These are phyloP conservation scores for Solanum pinnatisectum DNA, from an alignment of 257 asterid genomes.

Conservation along the genomic window DNA sequence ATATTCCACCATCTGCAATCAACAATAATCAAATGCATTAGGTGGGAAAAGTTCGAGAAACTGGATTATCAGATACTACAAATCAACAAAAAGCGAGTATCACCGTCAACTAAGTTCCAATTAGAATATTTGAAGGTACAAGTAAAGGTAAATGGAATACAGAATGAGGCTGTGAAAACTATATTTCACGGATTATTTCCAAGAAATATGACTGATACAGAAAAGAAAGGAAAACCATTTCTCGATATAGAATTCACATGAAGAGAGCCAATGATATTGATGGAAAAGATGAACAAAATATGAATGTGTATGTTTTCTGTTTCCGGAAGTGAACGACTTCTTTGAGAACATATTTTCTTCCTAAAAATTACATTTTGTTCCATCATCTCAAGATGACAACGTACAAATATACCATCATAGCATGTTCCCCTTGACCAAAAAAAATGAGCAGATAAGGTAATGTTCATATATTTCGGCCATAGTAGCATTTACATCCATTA, in stretches of 20 bases:
- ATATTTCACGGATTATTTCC: not conserved
- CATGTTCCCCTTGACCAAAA: not conserved
- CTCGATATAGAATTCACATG: not conserved
- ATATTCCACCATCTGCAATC: constrained; percentile 77
- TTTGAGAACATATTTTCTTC: not conserved
- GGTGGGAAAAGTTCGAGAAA: not conserved
- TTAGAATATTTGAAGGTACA: not conserved
- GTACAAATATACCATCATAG: not conserved
- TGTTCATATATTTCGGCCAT: not conserved
- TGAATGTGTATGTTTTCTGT: not conserved
- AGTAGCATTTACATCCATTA: not conserved
- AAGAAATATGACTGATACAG: not conserved
- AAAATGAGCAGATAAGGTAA: not conserved
- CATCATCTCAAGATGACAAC: not conserved
- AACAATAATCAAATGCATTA: not conserved
- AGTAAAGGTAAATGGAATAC: not conserved
- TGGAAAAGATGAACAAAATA: not conserved
- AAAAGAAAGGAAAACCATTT: not conserved
- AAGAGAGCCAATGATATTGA: not conserved
- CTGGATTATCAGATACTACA: not conserved
- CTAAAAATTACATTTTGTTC: not conserved
- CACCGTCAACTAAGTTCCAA: not conserved
- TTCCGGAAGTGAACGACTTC: not conserved
- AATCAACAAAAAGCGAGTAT: not conserved
- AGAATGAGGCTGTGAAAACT: not conserved